Evolutionary conservation across 257 asterid genomes (phyloP).

Genomic region (Penstemon newberryi): DNA sequence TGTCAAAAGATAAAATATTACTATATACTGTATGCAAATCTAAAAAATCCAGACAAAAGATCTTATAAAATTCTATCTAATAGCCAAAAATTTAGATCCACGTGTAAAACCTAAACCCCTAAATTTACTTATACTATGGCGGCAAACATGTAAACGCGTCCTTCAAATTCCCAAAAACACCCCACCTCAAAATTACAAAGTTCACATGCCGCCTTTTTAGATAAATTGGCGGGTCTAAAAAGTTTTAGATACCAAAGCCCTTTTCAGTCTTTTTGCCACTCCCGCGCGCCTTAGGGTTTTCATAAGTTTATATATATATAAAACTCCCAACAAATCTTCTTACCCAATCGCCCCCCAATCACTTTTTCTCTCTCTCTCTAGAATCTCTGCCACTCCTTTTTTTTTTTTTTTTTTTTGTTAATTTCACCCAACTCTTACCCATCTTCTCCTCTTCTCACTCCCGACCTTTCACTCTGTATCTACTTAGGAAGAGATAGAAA

Average conservation of each 20-base stretch:
- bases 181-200: slow-evolving; percentile 21
- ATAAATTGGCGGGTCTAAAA: slow-evolving; percentile 46
- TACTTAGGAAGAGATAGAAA: neutral
- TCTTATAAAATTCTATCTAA: too few relatives aligned
- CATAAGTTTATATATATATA: slow-evolving; percentile 39
- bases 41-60: too few relatives aligned
- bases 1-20: too few relatives aligned
- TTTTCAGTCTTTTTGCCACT: slow-evolving; percentile 45
- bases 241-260: slow-evolving; percentile 25
- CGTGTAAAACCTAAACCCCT: too few relatives aligned
- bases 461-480: slow-evolving; percentile 9
- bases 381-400: slow-evolving; percentile 29
- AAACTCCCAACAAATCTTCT: slow-evolving; percentile 38
- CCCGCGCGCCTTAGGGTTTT: slow-evolving; percentile 84
- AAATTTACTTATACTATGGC: too few relatives aligned
- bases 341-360: slow-evolving; percentile 50
- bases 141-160: neutral
- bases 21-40: too few relatives aligned
- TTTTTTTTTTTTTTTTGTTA: too few relatives aligned
- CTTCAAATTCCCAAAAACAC: slow-evolving; percentile 30
- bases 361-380: slow-evolving; percentile 1
- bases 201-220: slow-evolving; percentile 34
- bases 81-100: too few relatives aligned
- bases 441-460: slow-evolving; percentile 20
- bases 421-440: too few relatives aligned